These are phyloP conservation scores for Dimargaris verticillata DNA, from an alignment of 192 early-diverging fungal genomes.

Conservation along the genomic window DNA sequence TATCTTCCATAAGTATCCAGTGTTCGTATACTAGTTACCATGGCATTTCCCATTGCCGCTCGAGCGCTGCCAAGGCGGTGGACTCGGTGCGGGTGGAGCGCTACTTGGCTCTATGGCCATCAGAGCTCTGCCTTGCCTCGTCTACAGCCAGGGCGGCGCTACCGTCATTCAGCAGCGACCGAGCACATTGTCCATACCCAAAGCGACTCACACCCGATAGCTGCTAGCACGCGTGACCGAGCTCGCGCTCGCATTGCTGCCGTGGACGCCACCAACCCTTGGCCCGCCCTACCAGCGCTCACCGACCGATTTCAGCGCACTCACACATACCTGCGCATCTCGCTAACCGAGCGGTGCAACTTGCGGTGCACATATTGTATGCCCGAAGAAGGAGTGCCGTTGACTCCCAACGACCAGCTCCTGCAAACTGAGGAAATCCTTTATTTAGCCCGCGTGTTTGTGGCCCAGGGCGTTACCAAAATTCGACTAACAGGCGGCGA, in stretches of 20 bases:
- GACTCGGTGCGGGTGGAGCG: too few relatives aligned
- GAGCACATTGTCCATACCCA: too few relatives aligned
- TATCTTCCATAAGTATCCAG: too few relatives aligned
- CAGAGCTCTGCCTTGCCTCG: too few relatives aligned
- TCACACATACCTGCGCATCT: constrained; percentile 90
- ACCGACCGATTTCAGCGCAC: constrained; percentile 67
- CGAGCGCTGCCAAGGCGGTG: too few relatives aligned
- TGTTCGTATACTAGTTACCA: too few relatives aligned
- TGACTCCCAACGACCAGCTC: constrained; percentile 50
- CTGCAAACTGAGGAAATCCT: constrained; percentile 72
- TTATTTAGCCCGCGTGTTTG: constrained; percentile 65
- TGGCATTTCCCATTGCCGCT: too few relatives aligned
- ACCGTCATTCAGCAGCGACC: too few relatives aligned
- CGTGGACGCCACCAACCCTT: not conserved
- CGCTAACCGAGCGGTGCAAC: constrained; percentile 89
- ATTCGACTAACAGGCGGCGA: constrained; percentile 94
- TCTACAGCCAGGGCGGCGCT: too few relatives aligned
- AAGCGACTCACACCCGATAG: too few relatives aligned
- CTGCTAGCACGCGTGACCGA: not conserved
- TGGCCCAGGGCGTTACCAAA: constrained; percentile 76
- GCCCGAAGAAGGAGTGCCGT: constrained; percentile 70
- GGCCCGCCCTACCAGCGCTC: constrained; percentile 12
- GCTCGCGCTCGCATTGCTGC: constrained; percentile 2
- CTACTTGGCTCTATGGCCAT: too few relatives aligned
- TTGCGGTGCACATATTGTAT: constrained; percentile 96